These are phyloP conservation scores for Cryptosporidium meleagridis DNA, from an alignment of 169 alveolate genomes.

Conservation along the genomic window DNA sequence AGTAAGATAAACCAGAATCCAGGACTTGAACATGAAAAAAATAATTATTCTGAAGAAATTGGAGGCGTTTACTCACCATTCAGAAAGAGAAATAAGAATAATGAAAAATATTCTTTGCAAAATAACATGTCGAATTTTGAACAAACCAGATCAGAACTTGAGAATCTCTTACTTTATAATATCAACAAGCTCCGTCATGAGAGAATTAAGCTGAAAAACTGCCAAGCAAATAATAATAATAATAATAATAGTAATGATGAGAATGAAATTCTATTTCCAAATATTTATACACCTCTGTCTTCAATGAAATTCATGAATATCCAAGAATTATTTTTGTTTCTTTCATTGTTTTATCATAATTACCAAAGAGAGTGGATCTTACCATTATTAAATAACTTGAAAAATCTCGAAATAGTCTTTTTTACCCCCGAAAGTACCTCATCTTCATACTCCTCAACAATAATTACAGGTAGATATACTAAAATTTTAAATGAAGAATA, in stretches of 20 bases:
- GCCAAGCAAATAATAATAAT: neutral
- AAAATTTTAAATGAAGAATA: neutral
- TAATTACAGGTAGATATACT: constrained; percentile 40
- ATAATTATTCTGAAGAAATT: neutral
- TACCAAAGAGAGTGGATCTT: neutral
- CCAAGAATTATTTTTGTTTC: constrained; percentile 32
- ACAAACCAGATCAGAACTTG: constrained; percentile 2
- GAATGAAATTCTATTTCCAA: constrained; percentile 37
- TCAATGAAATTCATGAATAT: constrained; percentile 16
- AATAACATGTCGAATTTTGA: neutral
- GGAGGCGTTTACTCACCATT: constrained; percentile 22
- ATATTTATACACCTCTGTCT: constrained; percentile 36
- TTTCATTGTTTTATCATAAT: constrained; percentile 19
- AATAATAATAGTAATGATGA: neutral
- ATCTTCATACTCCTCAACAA: neutral
- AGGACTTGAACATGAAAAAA: neutral
- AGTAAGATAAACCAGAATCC: neutral
- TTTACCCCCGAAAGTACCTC: constrained; percentile 1
- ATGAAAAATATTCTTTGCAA: neutral
- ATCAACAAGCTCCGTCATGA: constrained; percentile 51
- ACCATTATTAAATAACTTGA: neutral
- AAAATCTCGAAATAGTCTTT: neutral
- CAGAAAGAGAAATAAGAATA: constrained; percentile 4
- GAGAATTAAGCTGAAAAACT: neutral
- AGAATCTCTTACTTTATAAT: neutral